These are phyloP conservation scores for Polygonum maritimum DNA, from an alignment of 148 eudicot genomes.

Conservation along the genomic window DNA sequence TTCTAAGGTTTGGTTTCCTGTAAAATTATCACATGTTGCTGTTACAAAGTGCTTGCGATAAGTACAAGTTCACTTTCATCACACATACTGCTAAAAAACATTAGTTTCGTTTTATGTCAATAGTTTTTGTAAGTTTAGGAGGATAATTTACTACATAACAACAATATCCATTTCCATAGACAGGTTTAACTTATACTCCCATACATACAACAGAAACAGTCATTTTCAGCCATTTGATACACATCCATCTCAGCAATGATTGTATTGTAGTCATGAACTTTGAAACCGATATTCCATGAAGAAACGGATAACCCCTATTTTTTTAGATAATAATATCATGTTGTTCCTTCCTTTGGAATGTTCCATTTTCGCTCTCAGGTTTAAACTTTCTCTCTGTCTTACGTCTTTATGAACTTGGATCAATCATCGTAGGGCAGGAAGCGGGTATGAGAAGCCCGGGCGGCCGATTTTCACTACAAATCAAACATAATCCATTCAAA, in stretches of 20 bases:
- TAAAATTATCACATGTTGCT: neutral
- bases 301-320: too few species aligned
- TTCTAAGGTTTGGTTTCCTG: neutral
- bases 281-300: too few species aligned
- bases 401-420: neutral
- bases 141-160: too few species aligned
- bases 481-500: neutral
- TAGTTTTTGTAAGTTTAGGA: too few species aligned
- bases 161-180: too few species aligned
- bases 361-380: neutral
- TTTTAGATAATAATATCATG: too few species aligned
- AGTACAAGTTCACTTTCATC: too few species aligned
- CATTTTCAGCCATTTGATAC: neutral
- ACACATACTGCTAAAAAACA: neutral
- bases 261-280: too few species aligned
- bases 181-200: neutral
- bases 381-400: neutral
- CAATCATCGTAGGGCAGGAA: constrained; percentile 19
- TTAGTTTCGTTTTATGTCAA: too few species aligned
- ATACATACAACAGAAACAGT: neutral
- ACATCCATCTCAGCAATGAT: too few species aligned
- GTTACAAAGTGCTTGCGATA: neutral
- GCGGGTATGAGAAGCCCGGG: constrained; percentile 16
- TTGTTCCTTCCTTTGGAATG: neutral
- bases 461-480: neutral